phyloP scores from a whole-genome alignment of 768 basidiomycete genomes.

The Xerocomus potaroensis region DNA sequence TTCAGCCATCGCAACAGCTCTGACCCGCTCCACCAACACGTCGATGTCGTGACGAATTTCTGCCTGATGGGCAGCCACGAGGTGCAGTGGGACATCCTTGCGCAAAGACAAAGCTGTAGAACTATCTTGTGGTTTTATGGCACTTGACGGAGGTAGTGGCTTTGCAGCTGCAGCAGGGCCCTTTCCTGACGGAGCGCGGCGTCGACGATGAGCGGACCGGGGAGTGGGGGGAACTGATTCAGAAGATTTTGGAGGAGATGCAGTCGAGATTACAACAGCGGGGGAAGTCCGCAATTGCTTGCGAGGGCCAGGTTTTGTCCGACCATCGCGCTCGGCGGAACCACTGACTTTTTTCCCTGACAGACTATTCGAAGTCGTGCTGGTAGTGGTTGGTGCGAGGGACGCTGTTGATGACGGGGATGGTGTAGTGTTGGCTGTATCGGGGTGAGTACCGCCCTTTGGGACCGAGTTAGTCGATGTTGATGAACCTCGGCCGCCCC shows the following conservation, averaged over 20 bases:
- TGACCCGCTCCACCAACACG: constrained; percentile 72
- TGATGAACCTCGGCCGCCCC: constrained; percentile 24
- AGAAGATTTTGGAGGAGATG: constrained; percentile 19
- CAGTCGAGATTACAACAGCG: constrained; percentile 16
- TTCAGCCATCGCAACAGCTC: constrained; percentile 68
- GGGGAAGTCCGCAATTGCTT: constrained; percentile 21
- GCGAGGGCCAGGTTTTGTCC: constrained; percentile 22
- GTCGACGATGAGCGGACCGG: constrained; percentile 45
- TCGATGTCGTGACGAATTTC: constrained; percentile 65
- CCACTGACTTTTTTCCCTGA: constrained; percentile 22
- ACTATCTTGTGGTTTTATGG: constrained; percentile 33
- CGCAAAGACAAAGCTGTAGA: constrained; percentile 24
- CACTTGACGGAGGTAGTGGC: constrained; percentile 14
- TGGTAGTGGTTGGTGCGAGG: constrained; percentile 8
- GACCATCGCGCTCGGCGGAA: constrained; percentile 17
- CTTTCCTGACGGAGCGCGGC: constrained; percentile 42
- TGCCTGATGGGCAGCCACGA: constrained; percentile 33
- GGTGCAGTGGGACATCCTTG: constrained; percentile 61
- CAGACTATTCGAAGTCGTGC: constrained; percentile 17
- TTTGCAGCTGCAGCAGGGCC: constrained; percentile 13
- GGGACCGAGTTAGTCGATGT: constrained; percentile 16
- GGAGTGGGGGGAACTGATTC: constrained; percentile 30
- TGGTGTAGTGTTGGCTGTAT: constrained; percentile 16
- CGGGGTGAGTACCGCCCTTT: constrained; percentile 23
- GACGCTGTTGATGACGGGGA: constrained; percentile 17